These are phyloP conservation scores for Friedmanniomyces simplex DNA, from an alignment of 495 filamentous ascomycete genomes.

Conservation along the genomic window DNA sequence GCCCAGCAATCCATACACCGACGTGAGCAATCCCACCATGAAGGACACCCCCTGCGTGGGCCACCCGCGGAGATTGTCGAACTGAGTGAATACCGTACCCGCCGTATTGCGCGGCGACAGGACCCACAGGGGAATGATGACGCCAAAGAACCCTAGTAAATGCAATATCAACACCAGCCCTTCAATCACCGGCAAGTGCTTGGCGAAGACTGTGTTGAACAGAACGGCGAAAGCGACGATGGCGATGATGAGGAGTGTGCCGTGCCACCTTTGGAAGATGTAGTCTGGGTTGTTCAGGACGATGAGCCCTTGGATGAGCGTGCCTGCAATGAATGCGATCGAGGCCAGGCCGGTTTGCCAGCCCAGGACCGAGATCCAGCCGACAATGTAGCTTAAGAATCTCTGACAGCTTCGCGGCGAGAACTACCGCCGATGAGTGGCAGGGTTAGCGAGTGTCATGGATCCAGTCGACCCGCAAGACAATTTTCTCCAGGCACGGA, in stretches of 20 bases:
- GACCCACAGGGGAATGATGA: conserved; percentile 18
- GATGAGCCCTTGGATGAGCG: conserved; percentile 36
- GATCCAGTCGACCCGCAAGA: too few species aligned
- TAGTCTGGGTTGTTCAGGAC: conserved; percentile 32
- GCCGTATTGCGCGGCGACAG: too few species aligned
- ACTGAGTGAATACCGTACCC: conserved; percentile 21
- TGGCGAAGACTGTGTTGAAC: conserved; percentile 31
- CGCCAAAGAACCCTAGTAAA: conserved; percentile 13
- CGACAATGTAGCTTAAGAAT: conserved; percentile 9
- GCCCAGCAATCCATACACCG: background rate
- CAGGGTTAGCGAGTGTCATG: too few species aligned
- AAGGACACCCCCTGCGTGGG: too few species aligned
- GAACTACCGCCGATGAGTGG: too few species aligned
- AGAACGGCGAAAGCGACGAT: conserved; percentile 26
- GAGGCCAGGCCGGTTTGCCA: conserved; percentile 29
- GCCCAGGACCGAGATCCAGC: conserved; percentile 38
- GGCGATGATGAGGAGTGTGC: conserved; percentile 30
- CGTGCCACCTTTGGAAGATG: conserved; percentile 33
- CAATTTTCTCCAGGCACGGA: too few species aligned
- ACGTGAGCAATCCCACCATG: too few species aligned
- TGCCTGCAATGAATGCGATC: conserved; percentile 15
- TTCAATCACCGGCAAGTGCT: conserved; percentile 29
- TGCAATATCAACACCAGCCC: conserved; percentile 9
- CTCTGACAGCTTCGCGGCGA: too few species aligned
- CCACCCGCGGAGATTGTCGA: conserved; percentile 19